Evolutionary conservation across 495 filamentous ascomycete genomes (phyloP), one percentile per base, ranked within the genome.

Genomic region (Lepidopterella palustris): DNA sequence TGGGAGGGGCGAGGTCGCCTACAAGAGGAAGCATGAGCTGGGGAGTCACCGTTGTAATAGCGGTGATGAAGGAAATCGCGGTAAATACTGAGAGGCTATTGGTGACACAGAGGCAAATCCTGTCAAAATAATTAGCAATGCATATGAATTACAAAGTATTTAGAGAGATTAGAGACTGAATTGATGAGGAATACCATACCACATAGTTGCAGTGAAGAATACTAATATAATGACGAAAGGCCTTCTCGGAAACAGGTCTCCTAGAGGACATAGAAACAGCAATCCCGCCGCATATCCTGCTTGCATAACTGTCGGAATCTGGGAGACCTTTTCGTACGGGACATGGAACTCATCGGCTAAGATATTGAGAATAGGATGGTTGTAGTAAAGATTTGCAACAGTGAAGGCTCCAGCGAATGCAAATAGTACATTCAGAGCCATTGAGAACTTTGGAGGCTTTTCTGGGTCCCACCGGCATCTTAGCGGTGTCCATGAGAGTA

Each of bases 11-110:
- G 25, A 92, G 84, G 67, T 92, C 88, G 21, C 88, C 88, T 4
- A 92, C 88, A 0, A 95, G 74, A 0, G 89, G 89, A 18, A 95
- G 84, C 86, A 92, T 87, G 51, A 90, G 78, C 72, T 93, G 88
- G 0, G 89, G 89, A 10, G 89, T 92, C 4, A 95, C 88, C 1
- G 89, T 95, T 9, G 86, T 84, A n/a, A 88, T 63, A 13, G 84
- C 83, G 24, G 80, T 80, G 35, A 92, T 68, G 69, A 86, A 92
- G 15, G 84, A 88, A 55, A 92, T 73, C 10, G 76, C 82, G 2
- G 80, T 74, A 72, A 95, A 92, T 24, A 78, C 75, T 1, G 74
- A 60, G 64, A 89, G 88, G 1, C 77, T 80, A 9, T 73, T 72
- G 0, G 89, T 92, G 1, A 92, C 67, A 57, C 87, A 91, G 15